Conservation (phyloP, 108 stramenopile species). For the Bacterosira constricta region DNA sequence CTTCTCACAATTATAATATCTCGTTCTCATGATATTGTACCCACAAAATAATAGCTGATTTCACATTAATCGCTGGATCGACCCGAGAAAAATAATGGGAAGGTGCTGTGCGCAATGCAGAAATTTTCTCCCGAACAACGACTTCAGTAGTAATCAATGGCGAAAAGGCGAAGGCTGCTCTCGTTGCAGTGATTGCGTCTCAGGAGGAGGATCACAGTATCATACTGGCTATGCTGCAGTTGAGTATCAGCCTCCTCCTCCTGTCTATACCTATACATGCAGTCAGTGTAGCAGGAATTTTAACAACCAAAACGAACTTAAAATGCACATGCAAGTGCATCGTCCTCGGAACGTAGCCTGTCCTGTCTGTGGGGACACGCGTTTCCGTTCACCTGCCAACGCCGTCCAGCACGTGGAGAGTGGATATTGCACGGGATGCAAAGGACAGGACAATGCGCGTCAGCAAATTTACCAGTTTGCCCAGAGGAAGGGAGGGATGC, state of each 20-base stretch:
- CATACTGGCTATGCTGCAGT: no score
- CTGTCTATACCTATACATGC: constrained; percentile 33
- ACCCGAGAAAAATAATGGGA: constrained; percentile 45
- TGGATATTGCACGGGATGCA: constrained; percentile 67
- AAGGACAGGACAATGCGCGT: constrained; percentile 59
- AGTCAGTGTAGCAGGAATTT: constrained; percentile 54
- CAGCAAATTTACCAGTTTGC: constrained; percentile 68
- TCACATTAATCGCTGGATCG: neutral
- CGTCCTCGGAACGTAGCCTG: constrained; percentile 70
- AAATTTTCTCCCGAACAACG: constrained; percentile 6
- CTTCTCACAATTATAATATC: neutral
- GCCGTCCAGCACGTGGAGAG: constrained; percentile 78
- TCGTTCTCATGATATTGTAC: neutral
- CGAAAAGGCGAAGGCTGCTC: constrained; percentile 56
- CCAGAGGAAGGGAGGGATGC: constrained; percentile 34
- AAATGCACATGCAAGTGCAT: constrained; percentile 83
- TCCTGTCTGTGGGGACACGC: constrained; percentile 64
- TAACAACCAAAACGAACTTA: constrained; percentile 54
- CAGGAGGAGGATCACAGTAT: no score
- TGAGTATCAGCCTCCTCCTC: neutral
- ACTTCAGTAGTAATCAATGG: constrained; percentile 73
- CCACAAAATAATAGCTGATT: neutral
- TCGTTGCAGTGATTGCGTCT: constrained; percentile 63
- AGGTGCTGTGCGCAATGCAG: constrained; percentile 53
- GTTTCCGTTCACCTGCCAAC: constrained; percentile 69